Conservation (phyloP, 495 filamentous ascomycete species). For the Bombardia bombarda region DNA sequence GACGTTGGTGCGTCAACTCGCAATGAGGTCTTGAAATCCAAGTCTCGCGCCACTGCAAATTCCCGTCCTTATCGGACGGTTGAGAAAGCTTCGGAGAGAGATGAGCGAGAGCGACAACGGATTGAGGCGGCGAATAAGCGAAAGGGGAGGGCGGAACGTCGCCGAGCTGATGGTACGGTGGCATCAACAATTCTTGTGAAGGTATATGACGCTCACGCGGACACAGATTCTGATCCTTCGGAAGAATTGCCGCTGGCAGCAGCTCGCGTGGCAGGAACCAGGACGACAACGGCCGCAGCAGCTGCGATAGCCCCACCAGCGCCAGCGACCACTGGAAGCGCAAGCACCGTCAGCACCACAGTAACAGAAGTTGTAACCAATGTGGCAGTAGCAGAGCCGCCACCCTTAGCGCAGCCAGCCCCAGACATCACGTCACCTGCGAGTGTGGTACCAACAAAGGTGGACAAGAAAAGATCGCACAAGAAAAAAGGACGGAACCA, state of each 20-base stretch:
- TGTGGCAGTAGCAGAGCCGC: constrained; percentile 10
- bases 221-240: constrained; percentile 51
- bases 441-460: constrained; percentile 10
- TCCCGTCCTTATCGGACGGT: constrained; percentile 63
- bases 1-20: constrained; percentile 48
- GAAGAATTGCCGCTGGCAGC: constrained; percentile 46
- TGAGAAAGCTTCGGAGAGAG: constrained; percentile 54
- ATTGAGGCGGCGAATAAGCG: constrained; percentile 64
- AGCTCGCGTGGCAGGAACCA: constrained; percentile 26
- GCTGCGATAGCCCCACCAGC: constrained; percentile 5
- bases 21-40: constrained; percentile 48
- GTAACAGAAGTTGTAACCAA: constrained; percentile 20
- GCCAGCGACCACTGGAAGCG: constrained; percentile 3
- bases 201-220: constrained; percentile 23
- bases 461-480: constrained; percentile 38
- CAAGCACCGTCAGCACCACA: neutral
- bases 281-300: constrained; percentile 4
- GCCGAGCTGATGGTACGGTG: constrained; percentile 72
- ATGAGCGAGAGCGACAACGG: constrained; percentile 62
- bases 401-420: constrained; percentile 30
- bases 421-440: constrained; percentile 50
- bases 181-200: constrained; percentile 12
- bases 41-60: constrained; percentile 49
- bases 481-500: constrained; percentile 83
- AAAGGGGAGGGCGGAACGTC: constrained; percentile 64